Conservation (phyloP, 371 early-diverging fungal species). For the Funneliformis caledonium region DNA sequence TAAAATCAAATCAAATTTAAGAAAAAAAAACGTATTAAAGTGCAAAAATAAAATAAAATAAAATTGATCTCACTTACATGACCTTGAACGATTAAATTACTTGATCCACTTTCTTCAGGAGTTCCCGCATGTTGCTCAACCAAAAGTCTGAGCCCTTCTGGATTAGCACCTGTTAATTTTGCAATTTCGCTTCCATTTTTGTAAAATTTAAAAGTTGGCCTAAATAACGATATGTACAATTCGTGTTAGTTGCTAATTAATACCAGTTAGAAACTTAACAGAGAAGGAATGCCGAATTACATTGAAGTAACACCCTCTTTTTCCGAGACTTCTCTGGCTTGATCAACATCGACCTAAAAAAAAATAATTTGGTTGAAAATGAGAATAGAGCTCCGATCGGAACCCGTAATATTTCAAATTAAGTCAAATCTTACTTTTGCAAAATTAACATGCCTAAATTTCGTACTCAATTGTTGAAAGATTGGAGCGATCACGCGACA, state of each 20-base stretch:
- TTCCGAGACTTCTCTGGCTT: slow-evolving; percentile 67
- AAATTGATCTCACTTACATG: slow-evolving; percentile 51
- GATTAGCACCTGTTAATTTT: slow-evolving; percentile 78
- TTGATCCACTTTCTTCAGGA: slow-evolving; percentile 46
- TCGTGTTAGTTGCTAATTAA: slow-evolving; percentile 60
- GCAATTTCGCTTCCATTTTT: slow-evolving; percentile 70
- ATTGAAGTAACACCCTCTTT: slow-evolving; percentile 77
- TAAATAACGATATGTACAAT: slow-evolving; percentile 56
- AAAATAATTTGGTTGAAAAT: background rate
- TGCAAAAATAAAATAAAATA: background rate
- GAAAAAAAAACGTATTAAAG: slow-evolving; percentile 11
- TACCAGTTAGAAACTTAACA: slow-evolving; percentile 69
- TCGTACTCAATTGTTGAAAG: slow-evolving; percentile 57
- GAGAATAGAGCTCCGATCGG: too few relatives aligned
- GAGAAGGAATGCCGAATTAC: slow-evolving; percentile 51
- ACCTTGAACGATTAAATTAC: slow-evolving; percentile 50
- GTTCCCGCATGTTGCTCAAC: slow-evolving; percentile 61
- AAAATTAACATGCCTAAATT: slow-evolving; percentile 59
- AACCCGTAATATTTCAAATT: background rate
- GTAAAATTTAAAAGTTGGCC: slow-evolving; percentile 70
- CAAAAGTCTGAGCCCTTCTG: slow-evolving; percentile 47
- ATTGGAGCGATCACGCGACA: slow-evolving; percentile 66
- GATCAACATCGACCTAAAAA: slow-evolving; percentile 64
- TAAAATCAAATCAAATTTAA: slow-evolving; percentile 26
- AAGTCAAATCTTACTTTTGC: slow-evolving; percentile 53